Conservation (phyloP, 345 rosid species). For the Punica granatum region DNA sequence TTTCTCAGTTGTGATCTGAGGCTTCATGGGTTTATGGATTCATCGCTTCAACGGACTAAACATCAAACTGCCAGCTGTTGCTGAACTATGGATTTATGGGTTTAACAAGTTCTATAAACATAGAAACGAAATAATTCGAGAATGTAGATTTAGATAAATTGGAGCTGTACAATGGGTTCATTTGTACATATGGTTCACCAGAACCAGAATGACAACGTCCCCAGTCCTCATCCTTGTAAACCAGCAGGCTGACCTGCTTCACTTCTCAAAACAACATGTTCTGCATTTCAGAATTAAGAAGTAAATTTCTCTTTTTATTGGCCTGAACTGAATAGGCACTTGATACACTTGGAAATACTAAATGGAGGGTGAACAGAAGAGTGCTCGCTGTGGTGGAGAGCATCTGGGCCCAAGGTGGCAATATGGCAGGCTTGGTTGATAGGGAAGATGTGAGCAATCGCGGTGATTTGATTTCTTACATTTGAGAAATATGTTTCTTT, state of each 20-base stretch:
- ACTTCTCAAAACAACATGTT: background rate
- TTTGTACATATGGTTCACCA: background rate
- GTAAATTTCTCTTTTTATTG: background rate
- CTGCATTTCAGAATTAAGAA: background rate
- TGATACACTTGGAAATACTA: constrained; percentile 91
- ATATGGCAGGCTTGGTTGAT: constrained; percentile 77
- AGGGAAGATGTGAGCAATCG: constrained; percentile 66
- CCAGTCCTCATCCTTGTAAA: background rate
- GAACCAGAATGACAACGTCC: background rate
- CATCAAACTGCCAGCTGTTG: background rate
- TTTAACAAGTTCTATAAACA: background rate
- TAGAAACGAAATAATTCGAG: background rate
- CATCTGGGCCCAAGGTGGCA: constrained; percentile 90
- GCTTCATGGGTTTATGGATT: background rate
- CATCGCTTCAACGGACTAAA: too few relatives aligned
- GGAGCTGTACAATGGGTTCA: background rate
- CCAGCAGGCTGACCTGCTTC: background rate
- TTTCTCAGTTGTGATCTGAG: background rate
- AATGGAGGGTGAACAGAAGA: constrained; percentile 84
- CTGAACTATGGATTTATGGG: background rate
- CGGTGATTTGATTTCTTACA: background rate
- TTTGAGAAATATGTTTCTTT: background rate
- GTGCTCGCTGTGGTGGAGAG: constrained; percentile 70
- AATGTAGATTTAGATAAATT: background rate
- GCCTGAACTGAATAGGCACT: constrained; percentile 51